phyloP scores from a whole-genome alignment of 768 basidiomycete species.

The Asterophora parasitica region DNA sequence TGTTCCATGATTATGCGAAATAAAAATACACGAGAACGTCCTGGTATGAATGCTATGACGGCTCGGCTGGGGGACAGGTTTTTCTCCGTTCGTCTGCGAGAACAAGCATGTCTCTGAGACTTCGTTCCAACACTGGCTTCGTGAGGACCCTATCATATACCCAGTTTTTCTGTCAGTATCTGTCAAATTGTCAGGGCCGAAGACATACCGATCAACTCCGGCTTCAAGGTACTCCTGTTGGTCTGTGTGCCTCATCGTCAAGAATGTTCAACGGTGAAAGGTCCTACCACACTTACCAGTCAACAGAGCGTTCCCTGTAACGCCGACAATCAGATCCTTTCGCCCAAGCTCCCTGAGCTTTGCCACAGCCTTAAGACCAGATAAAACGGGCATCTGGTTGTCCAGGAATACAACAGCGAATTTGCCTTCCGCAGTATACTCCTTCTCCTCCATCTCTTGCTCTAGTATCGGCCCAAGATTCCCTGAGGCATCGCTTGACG shows the following conservation, averaged over 20 bases:
- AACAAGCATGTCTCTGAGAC: constrained; percentile 39
- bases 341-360: constrained; percentile 63
- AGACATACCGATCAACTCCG: constrained; percentile 65
- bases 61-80: constrained; percentile 10
- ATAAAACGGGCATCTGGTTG: constrained; percentile 84
- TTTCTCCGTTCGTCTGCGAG: constrained; percentile 45
- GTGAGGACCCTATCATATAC: constrained; percentile 58
- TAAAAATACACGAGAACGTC: constrained; percentile 5
- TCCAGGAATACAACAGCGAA: constrained; percentile 50
- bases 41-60: constrained; percentile 10
- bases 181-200: background rate
- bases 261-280: background rate
- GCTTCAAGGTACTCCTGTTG: constrained; percentile 74
- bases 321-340: constrained; percentile 76
- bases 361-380: constrained; percentile 63
- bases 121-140: constrained; percentile 72
- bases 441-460: constrained; percentile 20
- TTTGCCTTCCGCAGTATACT: constrained; percentile 28
- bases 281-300: constrained; percentile 32
- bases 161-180: constrained; percentile 8
- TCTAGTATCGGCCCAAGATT: constrained; percentile 35
- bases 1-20: background rate
- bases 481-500: constrained; percentile 33
- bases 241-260: constrained; percentile 36
- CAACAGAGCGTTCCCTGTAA: constrained; percentile 59